Evolutionary conservation across 2,329 filamentous ascomycete genomes (phyloP), one percentile per base, ranked within the genome.

Genomic region (Thelonectria blattea): DNA sequence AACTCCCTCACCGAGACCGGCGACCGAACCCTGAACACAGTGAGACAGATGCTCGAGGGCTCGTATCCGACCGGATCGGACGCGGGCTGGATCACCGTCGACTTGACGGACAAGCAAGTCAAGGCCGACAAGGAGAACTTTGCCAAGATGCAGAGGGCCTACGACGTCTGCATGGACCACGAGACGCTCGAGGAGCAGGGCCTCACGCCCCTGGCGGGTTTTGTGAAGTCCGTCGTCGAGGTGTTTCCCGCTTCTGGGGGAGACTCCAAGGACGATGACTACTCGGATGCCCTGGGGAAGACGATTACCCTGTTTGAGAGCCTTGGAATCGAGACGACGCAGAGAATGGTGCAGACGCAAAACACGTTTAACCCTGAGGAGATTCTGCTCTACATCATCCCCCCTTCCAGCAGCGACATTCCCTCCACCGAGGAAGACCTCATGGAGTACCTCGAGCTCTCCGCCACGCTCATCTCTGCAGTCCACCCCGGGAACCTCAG

Each of bases 111-210:
- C 2, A 70, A 76, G 12, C 77, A 79, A 45, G 80, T 78, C 3
- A 76, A 46, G 9, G 63, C 78, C 1, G 86, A 89, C 58, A 79
- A 85, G 68, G 74, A 83, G 30, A 92, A 90, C 70, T 91, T 91
- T 68, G 75, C 84, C 61, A 88, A 89, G 73, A 76, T 92, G 69
- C 85, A 89, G 72, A 75, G 81, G 47, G 84, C 82, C 0, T 92
- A 91, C 68, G 76, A 85, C 62, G 83, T 88, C 34, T 92, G 90
- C 69, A 82, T 90, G 73, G 80, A 91, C 66, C 83, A 88, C 69
- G 78, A 82, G 8, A 74, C 77, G 10, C 82, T 90, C 51, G 81
- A 83, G 64, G 74, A 81, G 45, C 71, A 80, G 11, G 89, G 88
- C 2, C 76, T 83, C 6, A 72, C 79, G 59, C 88, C 88, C 3